Conservation (phyloP, 1,284 basidiomycete species). For the Exobasidium cylindrosporum region DNA sequence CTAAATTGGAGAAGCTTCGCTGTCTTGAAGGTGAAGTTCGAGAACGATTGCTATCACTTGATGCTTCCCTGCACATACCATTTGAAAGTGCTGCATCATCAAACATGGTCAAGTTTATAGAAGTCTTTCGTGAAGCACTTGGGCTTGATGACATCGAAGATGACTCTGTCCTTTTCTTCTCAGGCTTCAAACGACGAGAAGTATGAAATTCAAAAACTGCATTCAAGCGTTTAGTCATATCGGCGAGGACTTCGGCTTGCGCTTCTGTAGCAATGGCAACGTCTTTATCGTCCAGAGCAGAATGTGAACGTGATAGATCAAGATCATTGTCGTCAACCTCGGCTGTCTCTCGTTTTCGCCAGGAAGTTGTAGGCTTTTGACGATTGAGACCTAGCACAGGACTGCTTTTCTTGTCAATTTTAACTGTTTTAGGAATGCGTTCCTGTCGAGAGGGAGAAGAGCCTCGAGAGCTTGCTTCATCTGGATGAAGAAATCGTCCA, state of each 20-base stretch:
- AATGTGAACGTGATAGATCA: too few species aligned
- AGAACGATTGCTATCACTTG: neutral
- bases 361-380: too few species aligned
- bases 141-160: neutral
- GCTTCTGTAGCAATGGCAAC: neutral
- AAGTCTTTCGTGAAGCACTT: neutral
- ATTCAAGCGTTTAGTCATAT: conserved; percentile 30
- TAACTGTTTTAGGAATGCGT: conserved; percentile 2
- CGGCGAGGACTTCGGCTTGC: conserved; percentile 2
- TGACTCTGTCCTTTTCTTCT: neutral
- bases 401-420: too few species aligned
- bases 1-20: neutral
- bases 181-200: conserved; percentile 34
- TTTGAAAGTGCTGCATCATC: neutral
- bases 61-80: neutral
- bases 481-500: neutral
- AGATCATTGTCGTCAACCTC: too few species aligned
- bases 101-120: neutral
- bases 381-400: too few species aligned
- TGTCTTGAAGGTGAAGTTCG: neutral
- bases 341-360: too few species aligned
- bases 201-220: conserved; percentile 47
- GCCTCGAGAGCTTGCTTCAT: neutral
- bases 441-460: neutral
- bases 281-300: too few species aligned